These are phyloP conservation scores for Phytopythium kandeliae DNA, from an alignment of 352 stramenopile genomes.

Conservation along the genomic window DNA sequence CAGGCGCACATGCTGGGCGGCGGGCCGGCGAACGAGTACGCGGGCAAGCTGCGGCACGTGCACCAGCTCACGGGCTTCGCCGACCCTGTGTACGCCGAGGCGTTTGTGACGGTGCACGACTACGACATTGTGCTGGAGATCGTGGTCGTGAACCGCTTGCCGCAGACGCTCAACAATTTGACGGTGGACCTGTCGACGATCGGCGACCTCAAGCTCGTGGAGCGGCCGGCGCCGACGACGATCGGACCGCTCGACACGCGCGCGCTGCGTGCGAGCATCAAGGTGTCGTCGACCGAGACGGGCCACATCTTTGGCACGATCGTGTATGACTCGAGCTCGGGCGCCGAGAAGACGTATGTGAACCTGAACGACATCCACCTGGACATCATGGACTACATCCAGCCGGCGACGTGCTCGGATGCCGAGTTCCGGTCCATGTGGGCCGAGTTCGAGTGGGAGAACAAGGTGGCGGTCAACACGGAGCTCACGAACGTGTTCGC, in stretches of 20 bases:
- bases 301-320: slow-evolving; percentile 99
- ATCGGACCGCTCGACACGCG: slow-evolving; percentile 97
- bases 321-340: slow-evolving; percentile 96
- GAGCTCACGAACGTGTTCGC: slow-evolving; percentile 96
- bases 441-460: slow-evolving; percentile 99
- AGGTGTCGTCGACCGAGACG: slow-evolving; percentile 99
- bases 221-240: slow-evolving; percentile 96
- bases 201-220: slow-evolving; percentile 99
- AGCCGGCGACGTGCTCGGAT: slow-evolving; percentile 91
- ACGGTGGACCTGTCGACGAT: slow-evolving; percentile 99
- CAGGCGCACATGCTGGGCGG: slow-evolving; percentile 46
- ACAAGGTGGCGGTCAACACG: slow-evolving; percentile 98
- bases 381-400: slow-evolving; percentile 99
- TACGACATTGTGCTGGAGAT: slow-evolving; percentile 99
- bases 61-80: slow-evolving; percentile 99
- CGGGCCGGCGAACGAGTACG: slow-evolving; percentile 71
- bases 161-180: slow-evolving; percentile 97
- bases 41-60: slow-evolving; percentile 93
- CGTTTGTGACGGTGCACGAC: slow-evolving; percentile 99
- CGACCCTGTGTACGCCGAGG: slow-evolving; percentile 99
- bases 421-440: slow-evolving; percentile 99
- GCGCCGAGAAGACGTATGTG: slow-evolving; percentile 97
- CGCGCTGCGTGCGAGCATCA: slow-evolving; percentile 98
- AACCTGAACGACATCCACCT: slow-evolving; percentile 99
- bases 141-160: slow-evolving; percentile 98